These are phyloP conservation scores for Euphorbia corollata DNA, from an alignment of 441 rosid species.

Conservation along the genomic window DNA sequence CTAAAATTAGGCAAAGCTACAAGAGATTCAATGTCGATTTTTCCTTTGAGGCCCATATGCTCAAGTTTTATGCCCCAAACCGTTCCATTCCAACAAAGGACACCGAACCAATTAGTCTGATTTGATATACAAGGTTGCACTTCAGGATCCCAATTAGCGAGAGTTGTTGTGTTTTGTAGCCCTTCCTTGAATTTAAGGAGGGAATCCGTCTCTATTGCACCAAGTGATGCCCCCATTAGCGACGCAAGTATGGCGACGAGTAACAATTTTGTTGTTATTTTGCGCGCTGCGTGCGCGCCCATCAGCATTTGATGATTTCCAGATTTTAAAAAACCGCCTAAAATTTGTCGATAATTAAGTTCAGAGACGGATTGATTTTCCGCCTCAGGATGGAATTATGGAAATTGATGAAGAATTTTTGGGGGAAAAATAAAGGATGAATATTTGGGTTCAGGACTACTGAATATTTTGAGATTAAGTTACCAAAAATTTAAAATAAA, in stretches of 20 bases:
- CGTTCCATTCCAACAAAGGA: conserved; percentile 38
- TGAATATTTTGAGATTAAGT: no score
- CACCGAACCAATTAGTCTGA: conserved; percentile 51
- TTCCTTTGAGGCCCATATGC: conserved; percentile 49
- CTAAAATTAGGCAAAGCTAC: conserved; percentile 39
- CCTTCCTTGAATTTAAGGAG: conserved; percentile 53
- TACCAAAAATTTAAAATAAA: no score
- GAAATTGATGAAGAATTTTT: not conserved
- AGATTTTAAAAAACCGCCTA: not conserved
- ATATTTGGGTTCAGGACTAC: no score
- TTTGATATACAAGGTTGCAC: conserved; percentile 39
- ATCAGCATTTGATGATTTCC: conserved; percentile 29
- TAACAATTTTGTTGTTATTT: not conserved
- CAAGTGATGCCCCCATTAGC: conserved; percentile 20
- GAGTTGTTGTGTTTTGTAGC: conserved; percentile 27
- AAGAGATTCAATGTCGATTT: conserved; percentile 42
- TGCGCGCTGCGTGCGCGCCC: conserved; percentile 57
- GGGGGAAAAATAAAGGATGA: not conserved
- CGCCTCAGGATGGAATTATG: not conserved
- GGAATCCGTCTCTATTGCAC: conserved; percentile 31
- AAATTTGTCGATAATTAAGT: not conserved
- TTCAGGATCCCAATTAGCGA: conserved; percentile 47
- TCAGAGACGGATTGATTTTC: not conserved
- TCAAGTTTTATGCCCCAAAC: conserved; percentile 75
- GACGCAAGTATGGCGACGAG: conserved; percentile 17